Evolutionary conservation across 2,329 filamentous ascomycete genomes (phyloP), one percentile per base, ranked within the genome.

Genomic region (Gnomoniopsis sp.): DNA sequence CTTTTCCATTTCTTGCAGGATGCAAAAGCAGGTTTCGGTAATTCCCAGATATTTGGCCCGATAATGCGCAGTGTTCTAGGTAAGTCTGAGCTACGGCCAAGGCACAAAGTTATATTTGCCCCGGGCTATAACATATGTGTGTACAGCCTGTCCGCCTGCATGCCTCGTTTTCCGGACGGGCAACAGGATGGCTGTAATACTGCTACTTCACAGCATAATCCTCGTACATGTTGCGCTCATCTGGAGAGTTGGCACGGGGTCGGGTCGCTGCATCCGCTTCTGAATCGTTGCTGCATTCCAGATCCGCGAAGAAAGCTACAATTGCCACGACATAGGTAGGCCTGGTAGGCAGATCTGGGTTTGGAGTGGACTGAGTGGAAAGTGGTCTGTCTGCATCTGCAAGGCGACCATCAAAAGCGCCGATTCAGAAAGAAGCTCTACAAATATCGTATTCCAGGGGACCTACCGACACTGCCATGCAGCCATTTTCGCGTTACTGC

Each of bases 401-500:
- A 41, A 14, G 36, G 12, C 36, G 36, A 41, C 17, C 36, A 41
- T n/a, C 36, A 41, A 15, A 41, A 15, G 36, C 36, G 4, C 36
- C 36, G 36, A 41, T 41, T 4, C 36, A 15, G 36, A 41, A 6
- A 41, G 8, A 30, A 30, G 8, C 4, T 30, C 38, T 14, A 44
- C 15, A 34, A n/a, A 43, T 34, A 57, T 57, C 55, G 55, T 57
- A 57, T 57, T 52, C 55, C 19, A 17, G 23, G 30, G 21, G 34
- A 49, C 46, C 19, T 22, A 41, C 49, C 33, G 21, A n/a, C 17
- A 30, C 33, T 22, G 19, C 52, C 30, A 47, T 36, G 41, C 49
- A 48, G 49, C 36, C 46, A 21, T 11, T 12, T 14, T 6, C 47
- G 33, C 22, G 43, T 30, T 53, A 26, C 38, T 58, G 41, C 55